Percentiles rank a stretch among this genome's conserved stretches.
Conservation (phyloP, 2,329 filamentous ascomycete species). For the Ophiobolus disseminans region DNA sequence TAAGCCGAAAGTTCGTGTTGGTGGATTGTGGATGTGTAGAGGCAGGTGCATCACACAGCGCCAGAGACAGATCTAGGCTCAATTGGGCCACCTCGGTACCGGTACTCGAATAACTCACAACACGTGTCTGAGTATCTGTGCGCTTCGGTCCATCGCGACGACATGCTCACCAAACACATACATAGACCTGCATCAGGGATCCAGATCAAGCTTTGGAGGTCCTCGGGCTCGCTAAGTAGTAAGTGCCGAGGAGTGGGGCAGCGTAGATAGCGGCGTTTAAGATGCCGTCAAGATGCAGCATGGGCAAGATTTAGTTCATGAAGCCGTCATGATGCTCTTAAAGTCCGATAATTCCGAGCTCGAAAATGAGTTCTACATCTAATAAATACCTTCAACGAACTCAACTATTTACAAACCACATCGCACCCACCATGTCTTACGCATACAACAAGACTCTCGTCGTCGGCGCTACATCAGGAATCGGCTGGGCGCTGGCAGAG, state of each 20-base stretch:
- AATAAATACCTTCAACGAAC: not conserved
- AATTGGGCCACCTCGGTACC: no score
- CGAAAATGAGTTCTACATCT: conserved; percentile 1
- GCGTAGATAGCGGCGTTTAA: not conserved
- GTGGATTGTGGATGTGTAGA: no score
- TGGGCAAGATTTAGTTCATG: no score
- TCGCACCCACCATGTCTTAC: conserved; percentile 49
- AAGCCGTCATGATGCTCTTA: not conserved
- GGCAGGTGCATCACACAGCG: no score
- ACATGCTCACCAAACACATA: no score
- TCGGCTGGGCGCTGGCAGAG: conserved; percentile 59
- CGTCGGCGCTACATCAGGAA: conserved; percentile 61
- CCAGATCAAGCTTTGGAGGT: no score
- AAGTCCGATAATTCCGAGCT: not conserved
- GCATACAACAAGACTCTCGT: conserved; percentile 62
- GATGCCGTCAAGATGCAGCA: not conserved
- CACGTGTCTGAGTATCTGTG: no score
- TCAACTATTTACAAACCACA: conserved; percentile 1
- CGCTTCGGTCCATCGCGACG: no score
- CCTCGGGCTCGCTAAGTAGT: not conserved
- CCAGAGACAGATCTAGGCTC: no score
- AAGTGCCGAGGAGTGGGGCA: conserved; percentile 8
- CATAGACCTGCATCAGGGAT: no score
- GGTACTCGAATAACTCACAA: no score
- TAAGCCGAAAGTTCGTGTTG: no score